Base-by-base conservation (phyloP, 2,329 filamentous ascomycete genomes). In the Venturiaceae sp. region DNA sequence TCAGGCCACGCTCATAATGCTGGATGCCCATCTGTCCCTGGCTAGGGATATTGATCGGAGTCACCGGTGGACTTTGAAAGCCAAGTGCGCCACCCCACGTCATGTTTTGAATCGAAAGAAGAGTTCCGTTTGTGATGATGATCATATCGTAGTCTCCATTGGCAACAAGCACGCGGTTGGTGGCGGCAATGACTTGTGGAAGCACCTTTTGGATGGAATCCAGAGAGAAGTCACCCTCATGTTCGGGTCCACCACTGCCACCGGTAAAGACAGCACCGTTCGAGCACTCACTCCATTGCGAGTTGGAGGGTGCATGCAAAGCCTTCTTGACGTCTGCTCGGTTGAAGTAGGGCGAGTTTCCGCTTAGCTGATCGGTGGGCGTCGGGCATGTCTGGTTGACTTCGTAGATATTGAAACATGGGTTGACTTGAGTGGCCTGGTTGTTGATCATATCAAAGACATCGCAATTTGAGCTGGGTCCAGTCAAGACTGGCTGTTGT, bases 311-410 rank as follows among this genome's bases (percentile, higher is more conserved):
- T 5, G 62, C 63, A 53, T 64, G 62, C 21, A 64, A 26, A 5
- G 62, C 63, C 28, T 19, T 41, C 53, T 64, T 62, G 11, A 64
- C 63, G 36, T 64, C 62, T 21, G 54, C 55, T 28, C 63, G 47
- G 37, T 64, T 61, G 58, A 64, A 64, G 52, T 64, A 64, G 0
- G 88, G 86, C 0, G 81, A 65, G 69, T 90, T 92, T 23, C 71
- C 68, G 56, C 23, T 61, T 58, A 64, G 56, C 8, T 53, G 58
- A 46, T 64, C 62, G 5, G 50, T 60, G 8, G 60, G 60, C 16
- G 59, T 56, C 19, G 63, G 63, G 37, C 63, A 65, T 32, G 57
- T 57, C 30, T 60, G 41, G 52, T 54, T 61, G 34, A 64, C 61
- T 41, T 65, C 60, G 41, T 65, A 64, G 26, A 64, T 58, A 34